A percentile compares a stretch with the other conserved stretches of the same genome.
Conservation (phyloP, 768 basidiomycete species). For the Phanerochaete sordida region DNA sequence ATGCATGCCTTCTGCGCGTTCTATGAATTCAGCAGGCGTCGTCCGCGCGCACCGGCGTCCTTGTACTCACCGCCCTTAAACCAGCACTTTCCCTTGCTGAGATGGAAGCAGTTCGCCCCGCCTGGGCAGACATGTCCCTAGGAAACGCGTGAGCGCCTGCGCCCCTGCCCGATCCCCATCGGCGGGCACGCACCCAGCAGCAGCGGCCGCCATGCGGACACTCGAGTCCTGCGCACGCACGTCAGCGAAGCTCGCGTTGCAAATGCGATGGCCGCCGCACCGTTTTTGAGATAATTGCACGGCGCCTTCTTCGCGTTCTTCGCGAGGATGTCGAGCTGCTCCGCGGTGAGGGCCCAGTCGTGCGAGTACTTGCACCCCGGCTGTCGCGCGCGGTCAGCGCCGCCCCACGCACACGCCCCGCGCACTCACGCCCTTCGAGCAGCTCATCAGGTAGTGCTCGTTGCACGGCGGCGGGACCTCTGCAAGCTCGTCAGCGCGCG, state of each 20-base stretch:
- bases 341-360: slow-evolving; percentile 67
- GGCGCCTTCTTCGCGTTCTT: slow-evolving; percentile 82
- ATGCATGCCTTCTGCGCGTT: slow-evolving; percentile 39
- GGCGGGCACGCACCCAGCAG: slow-evolving; percentile 49
- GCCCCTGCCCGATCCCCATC: neutral
- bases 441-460: slow-evolving; percentile 78
- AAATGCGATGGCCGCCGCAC: slow-evolving; percentile 28
- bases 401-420: neutral
- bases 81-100: slow-evolving; percentile 82
- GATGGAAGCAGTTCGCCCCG: slow-evolving; percentile 51
- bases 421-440: slow-evolving; percentile 59
- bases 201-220: slow-evolving; percentile 76
- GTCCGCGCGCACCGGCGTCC: neutral
- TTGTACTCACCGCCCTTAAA: slow-evolving; percentile 64
- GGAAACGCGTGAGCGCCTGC: neutral
- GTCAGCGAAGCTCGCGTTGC: neutral
- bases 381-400: slow-evolving; percentile 9
- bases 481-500: slow-evolving; percentile 23
- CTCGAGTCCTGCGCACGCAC: slow-evolving; percentile 47
- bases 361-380: slow-evolving; percentile 78
- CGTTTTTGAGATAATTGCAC: slow-evolving; percentile 81
- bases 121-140: slow-evolving; percentile 75
- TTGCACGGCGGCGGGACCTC: slow-evolving; percentile 85
- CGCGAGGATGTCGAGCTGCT: slow-evolving; percentile 68
- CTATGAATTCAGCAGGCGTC: neutral